Base-by-base conservation (phyloP, 768 basidiomycete genomes). In the Mycena vulgaris region DNA sequence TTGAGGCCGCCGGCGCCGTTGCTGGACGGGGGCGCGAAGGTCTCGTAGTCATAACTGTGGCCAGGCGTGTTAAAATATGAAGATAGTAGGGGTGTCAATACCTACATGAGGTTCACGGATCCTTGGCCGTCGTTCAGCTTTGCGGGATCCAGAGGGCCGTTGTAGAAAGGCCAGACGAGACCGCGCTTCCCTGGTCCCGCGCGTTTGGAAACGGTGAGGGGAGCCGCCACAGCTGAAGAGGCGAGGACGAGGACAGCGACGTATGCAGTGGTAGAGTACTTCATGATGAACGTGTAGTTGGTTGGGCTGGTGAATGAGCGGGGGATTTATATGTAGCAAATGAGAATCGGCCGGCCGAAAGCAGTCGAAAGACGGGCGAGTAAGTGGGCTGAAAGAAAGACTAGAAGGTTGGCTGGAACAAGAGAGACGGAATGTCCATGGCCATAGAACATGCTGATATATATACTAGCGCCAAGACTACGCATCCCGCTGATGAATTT, bases 11-110 rank as follows among this genome's bases (percentile, higher is more conserved):
- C 82, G 7, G 71, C 73, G 1, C 82, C 83, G 48, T 81, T 81
- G 16, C 76, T 77, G 35, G 82, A 82, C 6, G 78, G 73, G 7
- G 82, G 82, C 11, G 68, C 39, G 45, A 76, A 79, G 19, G 83
- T 83, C 63, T 83, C 82, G 40, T 77, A 83, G 67, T 83, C 82
- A 59, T 84, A 83, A 51, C 82, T 83, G 60, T 2, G 30, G 2
- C 28, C 0, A 33, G 21, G 31, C 2, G 33, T 23, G 25, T 35
- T 19, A 31, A 13, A 23, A 31, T 59, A 35, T 13, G 11, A 21
- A 17, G 31, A 39, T 27, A 10, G 13, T 14, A 23, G 16, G 30
- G 21, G 30, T 17, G 33, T 1, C 25, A 37, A 39, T 3, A 53
- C 67, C 35, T 35, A 73, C 71, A 73, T 73, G 33, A 70, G 63